phyloP scores from a whole-genome alignment of 768 basidiomycete species.

The Tricholoma furcatifolium region DNA sequence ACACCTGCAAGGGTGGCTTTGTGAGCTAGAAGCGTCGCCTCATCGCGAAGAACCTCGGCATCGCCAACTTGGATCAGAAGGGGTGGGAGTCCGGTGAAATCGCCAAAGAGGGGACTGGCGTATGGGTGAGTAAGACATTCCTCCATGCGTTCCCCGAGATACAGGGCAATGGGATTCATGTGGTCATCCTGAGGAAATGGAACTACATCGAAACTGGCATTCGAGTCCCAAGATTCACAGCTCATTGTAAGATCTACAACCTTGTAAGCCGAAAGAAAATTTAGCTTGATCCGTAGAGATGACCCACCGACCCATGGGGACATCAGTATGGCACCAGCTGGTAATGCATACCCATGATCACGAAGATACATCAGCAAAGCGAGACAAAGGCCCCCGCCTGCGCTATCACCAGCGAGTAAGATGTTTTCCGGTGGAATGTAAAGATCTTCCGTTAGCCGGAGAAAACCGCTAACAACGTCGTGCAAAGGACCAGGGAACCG shows the following conservation, averaged over 20 bases:
- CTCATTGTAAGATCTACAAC: slow-evolving; percentile 87
- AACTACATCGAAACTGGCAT: slow-evolving; percentile 82
- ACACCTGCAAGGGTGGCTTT: slow-evolving; percentile 90
- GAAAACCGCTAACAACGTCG: slow-evolving; percentile 86
- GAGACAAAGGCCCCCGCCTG: slow-evolving; percentile 85
- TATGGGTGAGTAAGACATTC: slow-evolving; percentile 94
- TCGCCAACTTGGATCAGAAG: slow-evolving; percentile 91
- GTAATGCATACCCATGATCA: slow-evolving; percentile 85
- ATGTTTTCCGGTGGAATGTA: slow-evolving; percentile 92
- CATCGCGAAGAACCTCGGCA: slow-evolving; percentile 93
- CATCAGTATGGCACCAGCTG: slow-evolving; percentile 84
- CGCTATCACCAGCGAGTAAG: slow-evolving; percentile 86
- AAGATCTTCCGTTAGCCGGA: slow-evolving; percentile 84
- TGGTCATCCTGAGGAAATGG: slow-evolving; percentile 79
- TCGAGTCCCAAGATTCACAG: slow-evolving; percentile 97
- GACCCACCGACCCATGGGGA: slow-evolving; percentile 93
- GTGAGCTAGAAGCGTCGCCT: slow-evolving; percentile 87
- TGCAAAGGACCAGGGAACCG: slow-evolving; percentile 85
- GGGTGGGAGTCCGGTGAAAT: slow-evolving; percentile 84
- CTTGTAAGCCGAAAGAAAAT: slow-evolving; percentile 4
- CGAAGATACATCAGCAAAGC: slow-evolving; percentile 91
- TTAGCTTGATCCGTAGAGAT: not conserved
- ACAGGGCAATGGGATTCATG: slow-evolving; percentile 91
- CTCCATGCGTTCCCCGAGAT: slow-evolving; percentile 79
- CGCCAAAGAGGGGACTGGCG: slow-evolving; percentile 91